A percentile compares a stretch with the other conserved stretches of the same genome.
These are phyloP conservation scores for Lentinus tigrinus DNA, from an alignment of 768 basidiomycete genomes.

Conservation along the genomic window DNA sequence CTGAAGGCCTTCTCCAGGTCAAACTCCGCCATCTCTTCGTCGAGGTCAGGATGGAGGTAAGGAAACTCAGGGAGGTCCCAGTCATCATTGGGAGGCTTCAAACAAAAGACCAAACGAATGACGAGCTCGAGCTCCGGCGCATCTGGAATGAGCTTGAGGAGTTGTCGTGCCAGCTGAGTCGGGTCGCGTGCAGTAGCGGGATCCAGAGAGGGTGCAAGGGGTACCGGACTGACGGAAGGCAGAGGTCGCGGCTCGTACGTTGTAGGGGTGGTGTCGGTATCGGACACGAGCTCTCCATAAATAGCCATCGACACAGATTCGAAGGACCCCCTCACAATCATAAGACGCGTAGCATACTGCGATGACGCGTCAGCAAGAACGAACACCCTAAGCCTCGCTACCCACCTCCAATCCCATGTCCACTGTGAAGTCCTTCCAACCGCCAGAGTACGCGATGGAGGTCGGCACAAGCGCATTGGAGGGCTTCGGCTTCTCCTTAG, in stretches of 20 bases:
- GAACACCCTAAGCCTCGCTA: constrained; percentile 4
- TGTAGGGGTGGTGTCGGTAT: constrained; percentile 34
- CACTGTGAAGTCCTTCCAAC: constrained; percentile 61
- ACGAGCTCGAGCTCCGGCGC: constrained; percentile 64
- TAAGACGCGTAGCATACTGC: constrained; percentile 72
- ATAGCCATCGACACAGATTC: constrained; percentile 61
- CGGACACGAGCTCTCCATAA: constrained; percentile 54
- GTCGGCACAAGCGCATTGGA: constrained; percentile 75
- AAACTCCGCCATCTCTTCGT: constrained; percentile 47
- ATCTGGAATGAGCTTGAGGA: constrained; percentile 61
- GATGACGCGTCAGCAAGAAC: neutral
- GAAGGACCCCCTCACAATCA: constrained; percentile 81
- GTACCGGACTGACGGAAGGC: constrained; percentile 32
- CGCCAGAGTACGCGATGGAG: constrained; percentile 68
- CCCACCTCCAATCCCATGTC: constrained; percentile 70
- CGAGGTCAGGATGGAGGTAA: constrained; percentile 62
- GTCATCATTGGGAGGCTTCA: constrained; percentile 77
- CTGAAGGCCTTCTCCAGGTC: constrained; percentile 59
- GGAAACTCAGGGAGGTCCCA: constrained; percentile 79
- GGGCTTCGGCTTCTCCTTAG: constrained; percentile 59
- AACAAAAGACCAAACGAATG: constrained; percentile 72
- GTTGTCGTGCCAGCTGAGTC: constrained; percentile 55
- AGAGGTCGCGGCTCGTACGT: constrained; percentile 44
- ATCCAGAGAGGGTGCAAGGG: constrained; percentile 55
- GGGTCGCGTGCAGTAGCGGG: constrained; percentile 62